phyloP scores from a whole-genome alignment of 2,329 filamentous ascomycete genomes.

The Aspergillus felis region DNA sequence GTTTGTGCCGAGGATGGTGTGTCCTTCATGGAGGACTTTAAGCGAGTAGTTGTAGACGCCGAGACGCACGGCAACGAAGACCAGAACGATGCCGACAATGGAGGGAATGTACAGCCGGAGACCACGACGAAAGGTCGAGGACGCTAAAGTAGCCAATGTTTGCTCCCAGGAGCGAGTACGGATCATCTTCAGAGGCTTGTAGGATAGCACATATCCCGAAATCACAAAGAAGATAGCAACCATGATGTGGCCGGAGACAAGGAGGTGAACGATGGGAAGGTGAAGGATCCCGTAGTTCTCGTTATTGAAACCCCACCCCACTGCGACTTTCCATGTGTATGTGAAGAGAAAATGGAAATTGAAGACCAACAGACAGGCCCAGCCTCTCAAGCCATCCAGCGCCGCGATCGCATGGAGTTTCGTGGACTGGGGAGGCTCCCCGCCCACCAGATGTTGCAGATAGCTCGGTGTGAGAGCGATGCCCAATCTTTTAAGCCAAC shows the following conservation, averaged over 20 bases:
- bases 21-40: constrained; percentile 32
- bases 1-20: constrained; percentile 38
- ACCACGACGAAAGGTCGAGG: constrained; percentile 42
- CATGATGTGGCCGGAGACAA: constrained; percentile 46
- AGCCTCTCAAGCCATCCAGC: constrained; percentile 41
- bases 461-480: constrained; percentile 36
- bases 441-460: constrained; percentile 31
- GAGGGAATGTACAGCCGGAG: constrained; percentile 43
- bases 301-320: constrained; percentile 39
- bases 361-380: constrained; percentile 44
- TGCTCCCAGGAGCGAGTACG: constrained; percentile 36
- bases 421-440: constrained; percentile 21
- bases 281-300: constrained; percentile 40
- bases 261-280: constrained; percentile 39
- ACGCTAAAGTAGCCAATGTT: constrained; percentile 38
- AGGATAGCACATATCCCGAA: constrained; percentile 47
- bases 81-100: constrained; percentile 36
- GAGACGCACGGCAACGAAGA: constrained; percentile 41
- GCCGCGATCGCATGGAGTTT: constrained; percentile 38
- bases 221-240: constrained; percentile 48
- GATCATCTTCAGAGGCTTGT: constrained; percentile 39
- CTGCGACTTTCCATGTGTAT: constrained; percentile 39
- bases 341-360: constrained; percentile 46
- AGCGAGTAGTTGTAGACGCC: constrained; percentile 40
- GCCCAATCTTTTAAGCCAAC: constrained; percentile 20